These are phyloP conservation scores for Penicillium psychrosexuale DNA, from an alignment of 2,329 filamentous ascomycete genomes.

Conservation along the genomic window DNA sequence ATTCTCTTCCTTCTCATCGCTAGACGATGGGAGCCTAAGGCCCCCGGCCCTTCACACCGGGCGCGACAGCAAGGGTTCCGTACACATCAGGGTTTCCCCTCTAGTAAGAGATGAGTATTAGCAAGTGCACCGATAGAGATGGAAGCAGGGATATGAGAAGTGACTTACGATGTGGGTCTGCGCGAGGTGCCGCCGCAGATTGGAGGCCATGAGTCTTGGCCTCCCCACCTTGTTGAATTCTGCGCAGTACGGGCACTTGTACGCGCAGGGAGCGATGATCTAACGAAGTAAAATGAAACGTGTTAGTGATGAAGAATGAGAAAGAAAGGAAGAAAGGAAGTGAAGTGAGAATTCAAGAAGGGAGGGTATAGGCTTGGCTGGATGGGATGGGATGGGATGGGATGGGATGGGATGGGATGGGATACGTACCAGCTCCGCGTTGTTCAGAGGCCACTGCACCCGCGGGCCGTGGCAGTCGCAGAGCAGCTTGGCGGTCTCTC, in stretches of 20 bases:
- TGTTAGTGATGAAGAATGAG: not conserved
- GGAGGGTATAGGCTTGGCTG: too few species aligned
- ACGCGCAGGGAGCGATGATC: not conserved
- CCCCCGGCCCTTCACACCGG: not conserved
- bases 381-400: too few species aligned
- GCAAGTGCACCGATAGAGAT: not conserved
- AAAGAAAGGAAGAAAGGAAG: too few species aligned
- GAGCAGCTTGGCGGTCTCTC: accelerated
- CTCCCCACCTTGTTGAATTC: not conserved
- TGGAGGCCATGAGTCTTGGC: not conserved
- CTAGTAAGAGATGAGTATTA: not conserved
- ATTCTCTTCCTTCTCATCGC: too few species aligned
- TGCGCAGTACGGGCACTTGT: not conserved
- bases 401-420: not conserved
- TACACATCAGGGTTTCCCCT: not conserved
- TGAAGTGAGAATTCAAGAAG: too few species aligned
- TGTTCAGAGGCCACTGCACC: not conserved
- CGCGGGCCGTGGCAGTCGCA: not conserved
- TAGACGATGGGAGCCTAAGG: too few species aligned
- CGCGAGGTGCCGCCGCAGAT: not conserved
- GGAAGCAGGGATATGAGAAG: too few species aligned
- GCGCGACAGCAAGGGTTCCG: not conserved
- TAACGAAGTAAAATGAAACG: not conserved
- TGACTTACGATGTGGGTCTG: not conserved
- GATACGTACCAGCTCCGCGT: not conserved